These are phyloP conservation scores for Castanospermum australe DNA, from an alignment of 306 rosid species.

Conservation along the genomic window DNA sequence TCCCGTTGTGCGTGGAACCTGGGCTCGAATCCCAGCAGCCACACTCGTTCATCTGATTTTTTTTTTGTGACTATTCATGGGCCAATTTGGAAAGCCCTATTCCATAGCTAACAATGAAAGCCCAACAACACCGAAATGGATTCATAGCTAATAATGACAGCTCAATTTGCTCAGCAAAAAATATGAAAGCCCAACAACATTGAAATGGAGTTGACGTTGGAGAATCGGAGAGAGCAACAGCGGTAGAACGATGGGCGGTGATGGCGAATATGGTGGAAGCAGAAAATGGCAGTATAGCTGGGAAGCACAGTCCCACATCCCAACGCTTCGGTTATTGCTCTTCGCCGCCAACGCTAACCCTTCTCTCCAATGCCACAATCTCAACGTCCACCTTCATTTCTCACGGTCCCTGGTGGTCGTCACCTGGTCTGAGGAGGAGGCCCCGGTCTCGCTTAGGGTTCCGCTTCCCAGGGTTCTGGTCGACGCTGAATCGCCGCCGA, in stretches of 20 bases:
- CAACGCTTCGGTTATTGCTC: conserved; percentile 71
- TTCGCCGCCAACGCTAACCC: conserved; percentile 50
- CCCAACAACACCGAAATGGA: too few relatives aligned
- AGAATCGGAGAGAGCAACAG: neutral
- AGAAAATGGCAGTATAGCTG: conserved; percentile 77
- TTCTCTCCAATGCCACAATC: conserved; percentile 55
- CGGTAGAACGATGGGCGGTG: neutral
- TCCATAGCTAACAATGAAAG: too few relatives aligned
- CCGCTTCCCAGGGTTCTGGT: conserved; percentile 74
- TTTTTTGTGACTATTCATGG: too few relatives aligned
- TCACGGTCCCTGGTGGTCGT: conserved; percentile 46
- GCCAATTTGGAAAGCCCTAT: too few relatives aligned
- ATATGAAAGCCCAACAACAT: neutral
- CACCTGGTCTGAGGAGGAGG: conserved; percentile 41
- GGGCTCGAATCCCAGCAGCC: conserved; percentile 65
- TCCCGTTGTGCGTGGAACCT: conserved; percentile 62
- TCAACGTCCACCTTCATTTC: conserved; percentile 43
- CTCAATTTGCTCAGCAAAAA: too few relatives aligned
- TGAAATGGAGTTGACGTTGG: too few relatives aligned
- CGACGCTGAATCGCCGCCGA: conserved; percentile 59
- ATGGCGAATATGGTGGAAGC: conserved; percentile 6
- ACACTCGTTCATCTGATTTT: neutral
- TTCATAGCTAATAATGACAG: too few relatives aligned
- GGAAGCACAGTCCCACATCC: conserved; percentile 83
- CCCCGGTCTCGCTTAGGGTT: conserved; percentile 53